Evolutionary conservation across 208 protist genomes (phyloP), one percentile per base, ranked within the genome.

Genomic region (Endotrypanum monterogeii): DNA sequence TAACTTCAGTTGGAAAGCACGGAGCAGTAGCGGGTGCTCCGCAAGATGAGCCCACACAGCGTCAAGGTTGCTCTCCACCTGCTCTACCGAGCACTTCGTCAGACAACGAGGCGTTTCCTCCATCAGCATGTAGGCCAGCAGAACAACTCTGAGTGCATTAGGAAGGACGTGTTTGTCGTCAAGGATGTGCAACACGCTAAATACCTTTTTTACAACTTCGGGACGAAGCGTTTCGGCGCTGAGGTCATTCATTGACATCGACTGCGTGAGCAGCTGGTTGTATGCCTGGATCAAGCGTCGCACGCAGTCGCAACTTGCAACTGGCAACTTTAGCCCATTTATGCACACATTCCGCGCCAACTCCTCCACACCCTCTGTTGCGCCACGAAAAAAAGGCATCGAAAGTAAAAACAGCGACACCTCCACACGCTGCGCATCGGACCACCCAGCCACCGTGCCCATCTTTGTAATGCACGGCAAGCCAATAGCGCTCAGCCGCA

Each of bases 271-370:
- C n/a, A 97, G 81, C 0, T 70, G 62, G 58, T 86, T 90, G 80
- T 91, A 93, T 37, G 80, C 84, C 44, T 90, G 79, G n/a, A 94
- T 37, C 86, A 97, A 89, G 28, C 84, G 78, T 3, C 83, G 81
- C 32, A 94, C 72, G 14, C 71, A 85, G 66, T 93, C 84, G 74
- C 69, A 82, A 41, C 78, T 83, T 9, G 77, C 55, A 23, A 85
- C 68, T 20, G 92, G 83, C 30, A 97, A 77, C 79, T 94, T 97
- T n/a, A 97, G 82, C 12, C 90, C 85, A 68, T 93, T 88, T 20
- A 97, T 57, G 72, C 87, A 92, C 2, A 97, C 63, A 18, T 85
- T 87, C 39, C 86, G 88, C 46, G 94, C 71, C 30, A 82, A 83
- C 23, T 84, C 74, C 46, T 85, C 81, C 2, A 90, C 48, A 35